phyloP scores from a whole-genome alignment of 2,329 filamentous ascomycete species.

The Magnaporthiopsis incrustans region DNA sequence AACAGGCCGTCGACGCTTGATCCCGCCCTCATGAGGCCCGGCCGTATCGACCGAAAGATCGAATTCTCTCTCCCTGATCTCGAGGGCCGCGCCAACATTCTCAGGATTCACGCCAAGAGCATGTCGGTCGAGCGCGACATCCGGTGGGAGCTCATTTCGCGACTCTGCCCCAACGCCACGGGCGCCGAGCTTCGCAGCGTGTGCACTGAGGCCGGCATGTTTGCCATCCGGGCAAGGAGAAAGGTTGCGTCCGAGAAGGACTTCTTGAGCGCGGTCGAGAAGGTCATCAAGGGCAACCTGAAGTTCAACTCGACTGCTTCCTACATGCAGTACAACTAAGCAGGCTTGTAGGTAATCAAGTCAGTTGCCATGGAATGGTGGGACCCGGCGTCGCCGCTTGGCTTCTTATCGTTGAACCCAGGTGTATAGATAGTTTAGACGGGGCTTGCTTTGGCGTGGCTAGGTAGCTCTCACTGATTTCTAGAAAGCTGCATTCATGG shows the following conservation, averaged over 20 bases:
- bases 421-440: background rate
- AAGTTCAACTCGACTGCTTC: conserved; percentile 99
- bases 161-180: conserved; percentile 93
- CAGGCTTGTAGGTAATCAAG: background rate
- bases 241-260: conserved; percentile 99
- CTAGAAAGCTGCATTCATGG: background rate
- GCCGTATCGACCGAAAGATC: conserved; percentile 98
- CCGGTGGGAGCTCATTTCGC: conserved; percentile 95
- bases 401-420: background rate
- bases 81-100: conserved; percentile 93
- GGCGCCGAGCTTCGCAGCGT: conserved; percentile 94
- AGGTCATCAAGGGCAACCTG: conserved; percentile 97
- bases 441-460: background rate
- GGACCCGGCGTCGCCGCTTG: conserved; percentile 1
- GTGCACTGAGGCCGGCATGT: conserved; percentile 98
- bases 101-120: conserved; percentile 97
- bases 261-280: conserved; percentile 95
- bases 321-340: conserved; percentile 98
- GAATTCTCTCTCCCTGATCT: conserved; percentile 97
- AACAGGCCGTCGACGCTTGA: conserved; percentile 99
- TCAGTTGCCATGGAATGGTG: background rate
- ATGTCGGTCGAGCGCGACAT: conserved; percentile 99
- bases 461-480: background rate
- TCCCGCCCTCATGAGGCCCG: conserved; percentile 89
- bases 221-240: conserved; percentile 84